Evolutionary conservation across 805 yeast species (phyloP), one percentile per base, ranked within the genome.

Genomic region (Yarrowia sp.): DNA sequence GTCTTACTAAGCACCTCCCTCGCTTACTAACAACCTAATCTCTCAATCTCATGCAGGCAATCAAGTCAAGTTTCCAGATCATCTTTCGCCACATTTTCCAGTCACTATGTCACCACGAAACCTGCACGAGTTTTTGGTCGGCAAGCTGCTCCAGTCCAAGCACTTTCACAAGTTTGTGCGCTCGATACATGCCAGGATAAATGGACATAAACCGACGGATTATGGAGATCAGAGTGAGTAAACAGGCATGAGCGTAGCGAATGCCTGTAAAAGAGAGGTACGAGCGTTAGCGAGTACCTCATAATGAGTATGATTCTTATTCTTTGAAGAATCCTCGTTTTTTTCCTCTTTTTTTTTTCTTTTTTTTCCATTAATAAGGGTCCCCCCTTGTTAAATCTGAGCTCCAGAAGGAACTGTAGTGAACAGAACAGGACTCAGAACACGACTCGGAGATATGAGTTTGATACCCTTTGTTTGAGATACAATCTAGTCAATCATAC

Each of bases 181-280:
- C 8, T 42, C 60, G 42, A 52, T 64, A 30, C 67, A 64, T 10
- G 67, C 67, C 36, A 13, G 60, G 17, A 39, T 64, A 0, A 64
- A 49, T 12, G 67, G 67, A 1, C 60, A 33, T 14, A 64, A 49
- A 14, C 67, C 60, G 24, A 13, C 19, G 2, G 60, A 49, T 19
- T 64, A 64, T 33, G 43, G 40, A 14, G 60, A 49, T 40, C 67
- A 50, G 36, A 39, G 67, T 64, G 50, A 64, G 67, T 64, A 50
- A 6, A 5, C 14, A 19, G 8, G 13, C 14, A 19, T 14, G 60
- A 39, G 43, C 17, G 17, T 17, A 17, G 24, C 24, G 17, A 9
- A 10, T 20, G 10, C 19, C 8, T 43, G 7, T 24, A 24, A 5
- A 24, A 7, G 7, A 24, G 30, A 7, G 30, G 30, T 24, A 24